Evolutionary conservation across 108 stramenopile species (phyloP).

Genomic region (Pseudonitzschia pungens): DNA sequence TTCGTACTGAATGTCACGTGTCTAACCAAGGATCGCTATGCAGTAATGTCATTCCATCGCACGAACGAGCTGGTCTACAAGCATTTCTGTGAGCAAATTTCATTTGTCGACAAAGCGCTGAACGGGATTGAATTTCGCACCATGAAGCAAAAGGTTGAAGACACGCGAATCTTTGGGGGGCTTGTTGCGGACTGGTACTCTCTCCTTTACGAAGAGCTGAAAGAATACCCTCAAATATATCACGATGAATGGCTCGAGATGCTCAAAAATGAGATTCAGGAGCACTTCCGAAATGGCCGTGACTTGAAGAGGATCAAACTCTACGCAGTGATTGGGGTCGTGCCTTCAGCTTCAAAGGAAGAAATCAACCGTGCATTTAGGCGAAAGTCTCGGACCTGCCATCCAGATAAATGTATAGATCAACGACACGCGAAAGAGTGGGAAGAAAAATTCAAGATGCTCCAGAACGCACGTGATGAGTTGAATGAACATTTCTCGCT

Average conservation of each 20-base stretch:
- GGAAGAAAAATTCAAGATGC: conserved; percentile 27
- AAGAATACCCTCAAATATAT: background rate
- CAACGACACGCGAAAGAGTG: conserved; percentile 7
- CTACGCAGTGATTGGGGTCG: conserved; percentile 44
- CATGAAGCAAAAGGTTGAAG: conserved; percentile 27
- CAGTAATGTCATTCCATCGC: conserved; percentile 26
- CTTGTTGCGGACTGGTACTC: conserved; percentile 46
- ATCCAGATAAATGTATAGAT: conserved; percentile 47
- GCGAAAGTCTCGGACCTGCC: conserved; percentile 3
- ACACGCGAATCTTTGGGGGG: conserved; percentile 33
- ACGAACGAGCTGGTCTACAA: conserved; percentile 48
- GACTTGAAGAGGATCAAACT: conserved; percentile 45
- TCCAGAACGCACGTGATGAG: conserved; percentile 46
- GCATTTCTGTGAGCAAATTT: background rate
- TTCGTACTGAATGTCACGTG: conserved; percentile 33
- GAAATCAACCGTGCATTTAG: conserved; percentile 47
- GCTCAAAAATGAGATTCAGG: conserved; percentile 35
- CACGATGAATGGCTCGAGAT: conserved; percentile 40
- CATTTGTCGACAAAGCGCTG: conserved; percentile 34
- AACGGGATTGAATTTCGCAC: conserved; percentile 37
- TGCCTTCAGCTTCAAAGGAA: conserved; percentile 42
- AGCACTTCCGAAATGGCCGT: conserved; percentile 44
- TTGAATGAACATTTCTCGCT: conserved; percentile 14
- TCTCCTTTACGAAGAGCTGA: conserved; percentile 41
- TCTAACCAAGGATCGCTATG: conserved; percentile 14